Evolutionary conservation across 2,329 filamentous ascomycete genomes (phyloP).

Genomic region (Rhexocercosporidium sp.): DNA sequence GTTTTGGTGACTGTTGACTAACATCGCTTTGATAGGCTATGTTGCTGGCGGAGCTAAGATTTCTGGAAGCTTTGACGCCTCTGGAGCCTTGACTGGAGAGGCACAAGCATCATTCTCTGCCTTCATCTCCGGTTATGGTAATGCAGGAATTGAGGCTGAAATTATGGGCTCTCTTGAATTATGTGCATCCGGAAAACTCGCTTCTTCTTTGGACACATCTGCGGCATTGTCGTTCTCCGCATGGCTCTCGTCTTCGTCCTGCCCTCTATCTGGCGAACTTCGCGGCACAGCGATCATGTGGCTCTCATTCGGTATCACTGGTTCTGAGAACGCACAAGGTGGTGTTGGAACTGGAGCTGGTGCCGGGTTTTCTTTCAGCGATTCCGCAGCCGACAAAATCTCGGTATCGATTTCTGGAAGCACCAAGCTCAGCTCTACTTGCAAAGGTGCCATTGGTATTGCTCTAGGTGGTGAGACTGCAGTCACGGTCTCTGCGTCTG

Average conservation of each 20-base stretch:
- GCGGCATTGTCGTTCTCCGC: background rate
- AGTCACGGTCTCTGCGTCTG: background rate
- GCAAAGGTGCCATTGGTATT: conserved; percentile 11
- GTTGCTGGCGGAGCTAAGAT: background rate
- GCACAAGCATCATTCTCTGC: background rate
- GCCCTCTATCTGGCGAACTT: background rate
- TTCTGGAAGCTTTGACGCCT: background rate
- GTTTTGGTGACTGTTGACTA: background rate
- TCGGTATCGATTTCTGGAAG: background rate
- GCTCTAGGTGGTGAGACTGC: conserved; percentile 3
- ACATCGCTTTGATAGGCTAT: background rate
- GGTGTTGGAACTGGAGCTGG: background rate
- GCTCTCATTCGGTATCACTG: conserved; percentile 11
- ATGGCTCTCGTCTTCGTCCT: conserved; percentile 11
- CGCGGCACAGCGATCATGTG: background rate
- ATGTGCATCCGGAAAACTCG: conserved; percentile 6
- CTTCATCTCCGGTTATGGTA: conserved; percentile 2
- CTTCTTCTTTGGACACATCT: background rate
- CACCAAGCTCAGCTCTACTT: background rate
- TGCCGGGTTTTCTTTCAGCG: background rate
- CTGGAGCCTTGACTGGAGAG: background rate
- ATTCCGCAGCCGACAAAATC: background rate
- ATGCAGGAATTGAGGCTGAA: background rate
- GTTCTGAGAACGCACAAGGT: background rate
- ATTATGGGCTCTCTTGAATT: background rate